Percentiles rank a stretch among this genome's conserved stretches.
phyloP scores from a whole-genome alignment of 2,329 filamentous ascomycete species.

The Colletotrichum sp. region DNA sequence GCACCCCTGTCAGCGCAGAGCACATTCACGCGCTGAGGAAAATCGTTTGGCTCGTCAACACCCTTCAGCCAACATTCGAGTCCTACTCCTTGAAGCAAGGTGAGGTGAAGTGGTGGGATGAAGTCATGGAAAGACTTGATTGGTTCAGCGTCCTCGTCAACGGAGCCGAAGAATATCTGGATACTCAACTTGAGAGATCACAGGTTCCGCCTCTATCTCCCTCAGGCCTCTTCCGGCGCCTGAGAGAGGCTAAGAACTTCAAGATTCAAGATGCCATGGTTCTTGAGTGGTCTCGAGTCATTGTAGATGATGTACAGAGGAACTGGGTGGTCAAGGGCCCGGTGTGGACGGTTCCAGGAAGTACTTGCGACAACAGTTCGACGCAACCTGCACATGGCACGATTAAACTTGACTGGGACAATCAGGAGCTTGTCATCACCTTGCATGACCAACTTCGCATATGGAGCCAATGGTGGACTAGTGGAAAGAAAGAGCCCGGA shows the following conservation, averaged over 20 bases:
- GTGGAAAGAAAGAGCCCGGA: neutral
- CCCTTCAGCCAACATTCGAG: conserved; percentile 23
- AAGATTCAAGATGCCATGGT: conserved; percentile 33
- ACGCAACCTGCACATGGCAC: conserved; percentile 42
- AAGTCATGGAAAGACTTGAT: neutral
- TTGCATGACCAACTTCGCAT: conserved; percentile 33
- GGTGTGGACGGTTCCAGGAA: conserved; percentile 41
- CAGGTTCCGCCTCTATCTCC: neutral
- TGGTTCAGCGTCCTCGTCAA: conserved; percentile 1
- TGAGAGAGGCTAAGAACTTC: neutral
- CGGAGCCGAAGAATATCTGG: conserved; percentile 13
- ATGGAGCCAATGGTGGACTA: conserved; percentile 40
- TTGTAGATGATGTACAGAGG: conserved; percentile 48
- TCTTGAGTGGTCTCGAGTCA: conserved; percentile 44
- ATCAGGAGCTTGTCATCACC: conserved; percentile 31
- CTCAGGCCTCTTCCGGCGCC: conserved; percentile 25
- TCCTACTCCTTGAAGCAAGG: conserved; percentile 12
- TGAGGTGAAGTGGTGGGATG: neutral
- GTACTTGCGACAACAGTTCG: conserved; percentile 34
- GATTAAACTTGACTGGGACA: conserved; percentile 34
- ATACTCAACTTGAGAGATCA: neutral
- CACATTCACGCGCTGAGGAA: conserved; percentile 29
- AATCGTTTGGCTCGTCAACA: conserved; percentile 21
- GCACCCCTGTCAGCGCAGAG: conserved; percentile 9
- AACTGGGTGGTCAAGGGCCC: conserved; percentile 45